These are phyloP conservation scores for Cladosporium sp. DNA, from an alignment of 2,329 filamentous ascomycete genomes.

Conservation along the genomic window DNA sequence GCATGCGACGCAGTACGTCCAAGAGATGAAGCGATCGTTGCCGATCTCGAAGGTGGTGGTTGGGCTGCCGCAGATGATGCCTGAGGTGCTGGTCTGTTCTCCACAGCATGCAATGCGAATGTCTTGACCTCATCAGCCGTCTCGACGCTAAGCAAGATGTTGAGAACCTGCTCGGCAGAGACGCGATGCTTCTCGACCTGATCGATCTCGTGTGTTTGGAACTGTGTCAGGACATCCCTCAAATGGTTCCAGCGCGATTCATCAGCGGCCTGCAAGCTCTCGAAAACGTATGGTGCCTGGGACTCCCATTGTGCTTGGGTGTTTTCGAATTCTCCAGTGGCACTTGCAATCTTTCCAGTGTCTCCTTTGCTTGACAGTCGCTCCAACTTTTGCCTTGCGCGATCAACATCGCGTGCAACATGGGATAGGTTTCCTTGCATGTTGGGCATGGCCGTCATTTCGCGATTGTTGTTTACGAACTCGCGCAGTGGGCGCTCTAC, in stretches of 20 bases:
- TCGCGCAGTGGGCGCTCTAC: slow-evolving; percentile 78
- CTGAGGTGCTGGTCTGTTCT: slow-evolving; percentile 14
- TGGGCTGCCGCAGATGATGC: slow-evolving; percentile 16
- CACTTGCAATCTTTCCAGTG: slow-evolving; percentile 71
- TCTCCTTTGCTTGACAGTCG: slow-evolving; percentile 79
- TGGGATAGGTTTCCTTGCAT: slow-evolving; percentile 75
- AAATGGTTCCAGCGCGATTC: slow-evolving; percentile 86
- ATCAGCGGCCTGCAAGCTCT: slow-evolving; percentile 84
- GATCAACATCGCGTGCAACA: slow-evolving; percentile 80
- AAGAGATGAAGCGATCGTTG: slow-evolving; percentile 15
- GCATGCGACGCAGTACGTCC: slow-evolving; percentile 5
- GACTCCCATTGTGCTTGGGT: slow-evolving; percentile 87
- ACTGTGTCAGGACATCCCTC: slow-evolving; percentile 84
- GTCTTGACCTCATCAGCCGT: slow-evolving; percentile 81
- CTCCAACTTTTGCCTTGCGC: slow-evolving; percentile 77
- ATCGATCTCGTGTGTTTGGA: slow-evolving; percentile 89
- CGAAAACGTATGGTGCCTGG: slow-evolving; percentile 90
- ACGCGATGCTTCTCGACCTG: slow-evolving; percentile 71
- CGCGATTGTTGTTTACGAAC: slow-evolving; percentile 66
- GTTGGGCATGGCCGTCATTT: slow-evolving; percentile 74
- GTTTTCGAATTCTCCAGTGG: slow-evolving; percentile 67
- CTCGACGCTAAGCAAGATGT: slow-evolving; percentile 77
- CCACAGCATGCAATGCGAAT: slow-evolving; percentile 51
- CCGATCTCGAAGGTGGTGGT: slow-evolving; percentile 24
- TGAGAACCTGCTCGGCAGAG: slow-evolving; percentile 74